Evolutionary conservation across 805 yeast genomes (phyloP).

Genomic region (Candida fluviatilis): DNA sequence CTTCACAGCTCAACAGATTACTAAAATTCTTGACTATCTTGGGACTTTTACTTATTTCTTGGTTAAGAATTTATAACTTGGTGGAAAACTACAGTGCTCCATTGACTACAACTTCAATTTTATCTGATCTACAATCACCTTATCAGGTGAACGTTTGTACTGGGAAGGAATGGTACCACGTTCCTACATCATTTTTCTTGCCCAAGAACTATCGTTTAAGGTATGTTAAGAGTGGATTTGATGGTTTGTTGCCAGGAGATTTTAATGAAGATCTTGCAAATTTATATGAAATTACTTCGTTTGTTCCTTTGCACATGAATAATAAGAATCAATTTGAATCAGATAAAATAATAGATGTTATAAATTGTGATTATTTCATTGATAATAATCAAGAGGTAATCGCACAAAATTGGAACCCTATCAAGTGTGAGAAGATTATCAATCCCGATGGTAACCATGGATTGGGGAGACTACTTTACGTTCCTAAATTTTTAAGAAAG

Average conservation of each 20-base stretch:
- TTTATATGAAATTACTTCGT: conserved; percentile 33
- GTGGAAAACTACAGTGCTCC: conserved; percentile 73
- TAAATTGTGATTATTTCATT: conserved; percentile 62
- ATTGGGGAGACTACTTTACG: conserved; percentile 49
- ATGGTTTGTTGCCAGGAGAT: conserved; percentile 87
- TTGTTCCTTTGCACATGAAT: conserved; percentile 65
- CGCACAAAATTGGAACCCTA: conserved; percentile 42
- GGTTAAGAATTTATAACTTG: conserved; percentile 56
- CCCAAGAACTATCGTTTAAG: conserved; percentile 57
- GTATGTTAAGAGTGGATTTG: conserved; percentile 74
- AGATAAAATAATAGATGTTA: conserved; percentile 47
- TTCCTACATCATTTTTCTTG: conserved; percentile 81
- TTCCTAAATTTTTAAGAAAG: conserved; percentile 35
- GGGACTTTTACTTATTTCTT: conserved; percentile 15
- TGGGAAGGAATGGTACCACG: conserved; percentile 96
- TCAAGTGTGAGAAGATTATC: conserved; percentile 48
- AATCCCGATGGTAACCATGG: conserved; percentile 49
- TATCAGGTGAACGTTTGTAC: conserved; percentile 57
- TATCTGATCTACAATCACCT: not conserved
- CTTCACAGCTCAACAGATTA: not conserved
- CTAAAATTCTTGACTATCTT: not conserved
- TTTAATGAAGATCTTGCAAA: conserved; percentile 47
- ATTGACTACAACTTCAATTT: conserved; percentile 47
- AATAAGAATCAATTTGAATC: conserved; percentile 64
- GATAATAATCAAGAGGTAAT: conserved; percentile 47